Base-by-base conservation (phyloP, 345 rosid species). In the Populus euphratica region DNA sequence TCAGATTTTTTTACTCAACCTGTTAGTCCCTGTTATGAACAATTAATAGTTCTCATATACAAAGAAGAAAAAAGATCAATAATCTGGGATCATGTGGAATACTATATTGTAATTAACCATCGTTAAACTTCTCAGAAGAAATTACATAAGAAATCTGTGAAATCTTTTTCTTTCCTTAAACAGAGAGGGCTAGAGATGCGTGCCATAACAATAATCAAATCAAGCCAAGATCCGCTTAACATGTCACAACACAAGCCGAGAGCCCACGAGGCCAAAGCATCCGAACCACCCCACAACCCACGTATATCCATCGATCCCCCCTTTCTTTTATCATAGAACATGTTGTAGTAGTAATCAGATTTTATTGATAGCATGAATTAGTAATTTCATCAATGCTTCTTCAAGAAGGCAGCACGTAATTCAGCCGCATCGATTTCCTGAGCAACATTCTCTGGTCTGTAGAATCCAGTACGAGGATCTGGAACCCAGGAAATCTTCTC, bases 381-480 rank as follows among this genome's bases (percentile, higher is more conserved):
- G 14, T 12, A 9, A 21, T 47, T 11, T 39, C 17, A 18, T 69
- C 47, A 82, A 3, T 88, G 72, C 81, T 78, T 86, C 92, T 89
- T 92, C 87, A 94, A 81, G 69, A 91, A 88, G 52, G 76, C 18
- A 33, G 90, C 93, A 23, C 97, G 81, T 1, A 94, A 86, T 77
- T 89, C 96, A 12, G 92, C 96, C 18, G 79, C 88, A 80, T 94
- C 96, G 36, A 90, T 77, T 82, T 90, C 97, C 12, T 86, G 81
- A 5, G 88, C 81, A 44, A 85, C 83, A 79, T 86, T 88, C 73
- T 89, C 98, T 2, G 98, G 97, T 75, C 95, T 83, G 92, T 90
- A 94, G 81, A 79, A 87, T 18, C 98, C 96, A 79, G 98, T 92
- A 38, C 88, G 86, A 7, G 97, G 98, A 77, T 94, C 97, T 1